Evolutionary conservation across 1,284 basidiomycete genomes (phyloP), one percentile per base, ranked within the genome.

Genomic region (Prillingera fragicola): DNA sequence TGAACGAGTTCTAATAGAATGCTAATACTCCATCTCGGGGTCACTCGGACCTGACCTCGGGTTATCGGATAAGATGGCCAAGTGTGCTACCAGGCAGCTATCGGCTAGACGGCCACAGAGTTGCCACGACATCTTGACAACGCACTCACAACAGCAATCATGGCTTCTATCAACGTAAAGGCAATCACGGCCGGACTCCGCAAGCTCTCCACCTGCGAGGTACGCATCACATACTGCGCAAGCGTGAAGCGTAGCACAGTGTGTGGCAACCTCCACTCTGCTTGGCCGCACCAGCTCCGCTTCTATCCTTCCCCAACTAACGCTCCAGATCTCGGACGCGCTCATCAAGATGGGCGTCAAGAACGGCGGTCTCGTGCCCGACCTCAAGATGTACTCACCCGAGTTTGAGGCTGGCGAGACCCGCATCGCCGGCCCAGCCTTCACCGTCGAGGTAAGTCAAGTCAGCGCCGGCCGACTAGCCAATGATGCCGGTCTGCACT

Each of bases 281-380:
- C 15, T 33, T 15, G 32, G n/a, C 22, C 33, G 15, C 4, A 18
- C 4, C 2, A n/a, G 17, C 14, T 9, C 18, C 31, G 3, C 15
- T 3, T 8, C 31, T 17, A 18, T 10, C 31, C 31, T n/a, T 4
- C n/a, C 31, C 15, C 31, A 13, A 8, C 31, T 9, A n/a, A 4
- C n/a, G n/a, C 17, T 9, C 31, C 35, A 95, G 75, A 76, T 96
- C 15, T 91, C 91, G 1, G 92, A 96, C 68, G 88, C 89, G 2
- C 79, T 96, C 60, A 75, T 92, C 60, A 92, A 89, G 68, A 81
- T 96, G 26, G 81, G 82, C 12, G 63, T 80, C 5, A 74, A 78
- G 5, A 77, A 82, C 57, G 91, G 90, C 2, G 91, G 92, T 0
- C 77, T 82, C 60, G 75, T 96, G 26, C 82, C 89, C 1, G 89